A percentile compares a stretch with the other conserved stretches of the same genome.
Conservation (phyloP, 192 early-diverging fungal species). For the Piromyces sp. region DNA sequence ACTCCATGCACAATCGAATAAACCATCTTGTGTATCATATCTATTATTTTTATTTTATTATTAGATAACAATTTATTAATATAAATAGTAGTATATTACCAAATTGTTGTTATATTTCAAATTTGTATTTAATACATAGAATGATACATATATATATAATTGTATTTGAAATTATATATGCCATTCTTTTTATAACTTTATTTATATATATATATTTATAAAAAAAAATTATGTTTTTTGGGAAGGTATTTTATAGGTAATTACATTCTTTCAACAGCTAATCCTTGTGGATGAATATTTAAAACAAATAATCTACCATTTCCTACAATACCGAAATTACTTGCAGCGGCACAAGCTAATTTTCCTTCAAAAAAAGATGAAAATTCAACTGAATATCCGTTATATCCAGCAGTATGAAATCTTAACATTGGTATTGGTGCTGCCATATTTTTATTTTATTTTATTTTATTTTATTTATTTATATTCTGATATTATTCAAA, state of each 20-base stretch:
- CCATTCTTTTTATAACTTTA: no score
- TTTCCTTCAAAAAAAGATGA: conserved; percentile 84
- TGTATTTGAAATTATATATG: no score
- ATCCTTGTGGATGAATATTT: conserved; percentile 19
- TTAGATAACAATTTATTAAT: no score
- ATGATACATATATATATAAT: no score
- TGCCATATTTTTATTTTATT: conserved; percentile 1
- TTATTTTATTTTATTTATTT: not conserved
- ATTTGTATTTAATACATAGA: no score
- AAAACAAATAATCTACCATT: conserved; percentile 80
- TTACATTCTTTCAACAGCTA: conserved; percentile 45
- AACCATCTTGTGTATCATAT: conserved; percentile 91
- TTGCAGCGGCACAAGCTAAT: conserved; percentile 67
- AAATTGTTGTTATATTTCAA: no score
- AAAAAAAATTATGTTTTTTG: not conserved
- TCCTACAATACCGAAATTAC: conserved; percentile 94
- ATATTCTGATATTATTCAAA: no score
- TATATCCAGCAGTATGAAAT: conserved; percentile 8
- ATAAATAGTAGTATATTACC: no score
- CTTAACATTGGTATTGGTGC: not conserved
- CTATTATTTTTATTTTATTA: conserved; percentile 16
- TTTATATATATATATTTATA: no score
- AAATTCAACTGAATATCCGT: conserved; percentile 49
- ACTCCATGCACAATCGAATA: conserved; percentile 90
- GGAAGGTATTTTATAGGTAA: not conserved